Conservation (phyloP, 345 rosid species). For the Litchi chinensis region DNA sequence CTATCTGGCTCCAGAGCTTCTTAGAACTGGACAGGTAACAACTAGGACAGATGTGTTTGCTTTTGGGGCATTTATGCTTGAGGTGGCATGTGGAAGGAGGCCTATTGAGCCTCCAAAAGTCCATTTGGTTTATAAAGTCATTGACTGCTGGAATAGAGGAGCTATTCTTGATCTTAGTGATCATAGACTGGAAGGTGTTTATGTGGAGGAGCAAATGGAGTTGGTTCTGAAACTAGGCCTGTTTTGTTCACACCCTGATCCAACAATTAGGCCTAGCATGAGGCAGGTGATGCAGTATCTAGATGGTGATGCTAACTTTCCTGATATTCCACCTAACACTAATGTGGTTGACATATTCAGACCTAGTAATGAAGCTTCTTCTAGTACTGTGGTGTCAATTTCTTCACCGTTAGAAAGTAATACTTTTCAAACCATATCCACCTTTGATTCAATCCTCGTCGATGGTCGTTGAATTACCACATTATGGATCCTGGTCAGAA, state of each 20-base stretch:
- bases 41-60: slow-evolving; percentile 43
- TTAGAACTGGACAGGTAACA: slow-evolving; percentile 41
- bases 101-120: slow-evolving; percentile 35
- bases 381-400: background rate
- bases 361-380: background rate
- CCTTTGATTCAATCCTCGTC: background rate
- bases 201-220: slow-evolving; percentile 25
- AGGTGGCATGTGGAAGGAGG: slow-evolving; percentile 53
- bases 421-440: background rate
- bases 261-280: slow-evolving; percentile 26
- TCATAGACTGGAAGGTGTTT: background rate
- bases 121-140: slow-evolving; percentile 38
- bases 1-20: slow-evolving; percentile 48
- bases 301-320: slow-evolving; percentile 28
- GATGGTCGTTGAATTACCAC: background rate
- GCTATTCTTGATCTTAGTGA: slow-evolving; percentile 18
- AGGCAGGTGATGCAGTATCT: slow-evolving; percentile 37
- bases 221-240: slow-evolving; percentile 24
- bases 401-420: background rate
- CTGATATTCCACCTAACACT: background rate
- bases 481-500: background rate
- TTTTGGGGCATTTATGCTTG: slow-evolving; percentile 50
- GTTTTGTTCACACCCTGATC: slow-evolving; percentile 24
- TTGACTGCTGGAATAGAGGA: slow-evolving; percentile 11
- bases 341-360: background rate